Base-by-base conservation (phyloP, 2,329 filamentous ascomycete genomes). In the Aspergillaceae sp. region DNA sequence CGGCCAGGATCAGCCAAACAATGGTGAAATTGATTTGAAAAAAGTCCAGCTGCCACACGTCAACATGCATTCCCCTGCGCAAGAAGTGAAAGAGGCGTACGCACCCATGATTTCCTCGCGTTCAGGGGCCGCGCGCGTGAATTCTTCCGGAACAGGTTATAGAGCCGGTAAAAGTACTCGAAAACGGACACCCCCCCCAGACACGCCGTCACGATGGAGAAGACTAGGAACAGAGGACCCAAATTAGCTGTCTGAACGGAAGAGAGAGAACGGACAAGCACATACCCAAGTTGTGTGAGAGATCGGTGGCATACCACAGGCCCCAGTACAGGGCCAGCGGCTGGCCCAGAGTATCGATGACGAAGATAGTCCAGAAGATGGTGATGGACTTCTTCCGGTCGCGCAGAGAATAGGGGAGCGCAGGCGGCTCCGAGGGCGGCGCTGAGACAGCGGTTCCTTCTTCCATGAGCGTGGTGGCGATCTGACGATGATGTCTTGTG, bases 321-420 rank as follows among this genome's bases (percentile, higher is more conserved):
- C 74, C 70, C 66, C 78, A 83, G 64, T 82, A 83, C 2, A 83
- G 67, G 3, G 69, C 73, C 48, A 82, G 70, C 11, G 79, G 79
- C 63, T 80, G 76, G 47, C 68, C 73, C 48, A 80, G 67, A 43
- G 74, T 77, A 63, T 83, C 79, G 48, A 82, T 56, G 26, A 82
- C 58, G 46, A 82, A 78, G 36, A 83, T 59, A 0, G 66, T 66
- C 79, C 79, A 82, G 65, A 82, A 82, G 50, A 77, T 63, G 34
- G 71, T 65, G 50, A 82, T 80, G 32, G 72, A 68, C 62, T 72
- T 74, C 56, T 78, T 79, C 40, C 79, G 67, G 6, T 71, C 64
- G 42, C 69, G 71, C 37, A 81, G 60, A 26, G 73, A 74, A 63
- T 82, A 82, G 27, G 79, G 74, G 34, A 82, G 68, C 11, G 72